Evolutionary conservation across 192 early-diverging fungal genomes (phyloP).

Genomic region (Phycomyces nitens): DNA sequence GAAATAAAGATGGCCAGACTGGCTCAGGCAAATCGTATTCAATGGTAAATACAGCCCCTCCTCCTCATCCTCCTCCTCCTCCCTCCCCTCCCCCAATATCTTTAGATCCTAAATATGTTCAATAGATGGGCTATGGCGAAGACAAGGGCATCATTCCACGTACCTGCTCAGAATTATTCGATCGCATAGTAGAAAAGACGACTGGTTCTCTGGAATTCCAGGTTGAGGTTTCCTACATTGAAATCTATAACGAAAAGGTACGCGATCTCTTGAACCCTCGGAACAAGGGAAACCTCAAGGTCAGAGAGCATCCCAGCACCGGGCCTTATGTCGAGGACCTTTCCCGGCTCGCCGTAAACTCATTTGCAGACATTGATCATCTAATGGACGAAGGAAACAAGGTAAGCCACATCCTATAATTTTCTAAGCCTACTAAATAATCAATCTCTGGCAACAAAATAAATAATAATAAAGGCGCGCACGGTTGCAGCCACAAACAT

Average conservation of each 20-base stretch:
- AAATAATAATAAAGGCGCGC: slow-evolving; percentile 44
- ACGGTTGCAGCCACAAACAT: slow-evolving; percentile 92
- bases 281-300: slow-evolving; percentile 64
- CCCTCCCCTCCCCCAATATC: no score
- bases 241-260: slow-evolving; percentile 87
- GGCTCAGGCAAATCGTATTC: slow-evolving; percentile 75
- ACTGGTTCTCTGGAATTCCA: slow-evolving; percentile 48
- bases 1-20: slow-evolving; percentile 67
- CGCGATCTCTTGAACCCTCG: slow-evolving; percentile 76
- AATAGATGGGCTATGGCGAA: slow-evolving; percentile 65
- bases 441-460: background rate
- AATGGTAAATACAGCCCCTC: slow-evolving; percentile 40
- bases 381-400: slow-evolving; percentile 80
- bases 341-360: slow-evolving; percentile 75
- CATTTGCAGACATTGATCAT: slow-evolving; percentile 62
- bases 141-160: slow-evolving; percentile 87
- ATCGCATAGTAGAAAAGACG: slow-evolving; percentile 45
- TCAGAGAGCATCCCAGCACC: slow-evolving; percentile 74
- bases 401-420: no score
- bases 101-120: no score
- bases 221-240: slow-evolving; percentile 86
- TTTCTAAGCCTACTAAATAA: no score
- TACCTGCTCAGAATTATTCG: slow-evolving; percentile 76
- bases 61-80: no score
- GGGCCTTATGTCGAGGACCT: slow-evolving; percentile 93